These are phyloP conservation scores for Aspergillus vadensis DNA, from an alignment of 2,329 filamentous ascomycete genomes.

Conservation along the genomic window DNA sequence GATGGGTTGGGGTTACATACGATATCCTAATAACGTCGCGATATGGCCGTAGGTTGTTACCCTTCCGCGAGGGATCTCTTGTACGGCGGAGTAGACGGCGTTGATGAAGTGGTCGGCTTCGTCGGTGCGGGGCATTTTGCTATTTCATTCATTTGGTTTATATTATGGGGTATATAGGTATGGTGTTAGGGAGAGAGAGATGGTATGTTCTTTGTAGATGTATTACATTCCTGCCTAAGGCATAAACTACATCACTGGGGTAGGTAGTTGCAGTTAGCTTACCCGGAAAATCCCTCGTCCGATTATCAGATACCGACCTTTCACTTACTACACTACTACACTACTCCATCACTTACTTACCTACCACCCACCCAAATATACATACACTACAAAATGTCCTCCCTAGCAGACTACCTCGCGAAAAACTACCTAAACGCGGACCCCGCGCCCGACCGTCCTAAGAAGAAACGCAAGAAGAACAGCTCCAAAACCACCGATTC, in stretches of 20 bases:
- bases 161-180: neutral
- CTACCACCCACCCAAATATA: neutral
- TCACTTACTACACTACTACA: neutral
- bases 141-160: neutral
- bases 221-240: neutral
- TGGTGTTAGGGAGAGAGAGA: neutral
- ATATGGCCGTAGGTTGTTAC: slow-evolving; percentile 85
- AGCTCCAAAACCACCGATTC: slow-evolving; percentile 45
- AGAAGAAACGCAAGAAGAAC: slow-evolving; percentile 60
- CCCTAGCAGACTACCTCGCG: slow-evolving; percentile 80
- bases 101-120: slow-evolving; percentile 54
- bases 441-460: slow-evolving; percentile 48
- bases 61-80: slow-evolving; percentile 78
- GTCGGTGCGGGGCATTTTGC: slow-evolving; percentile 47
- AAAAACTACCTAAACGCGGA: slow-evolving; percentile 83
- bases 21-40: slow-evolving; percentile 61
- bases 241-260: neutral
- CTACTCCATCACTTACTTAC: too few relatives aligned
- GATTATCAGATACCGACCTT: neutral
- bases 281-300: slow-evolving; percentile 5
- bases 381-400: slow-evolving; percentile 45
- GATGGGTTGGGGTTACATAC: too few relatives aligned
- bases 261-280: neutral
- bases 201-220: neutral
- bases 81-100: slow-evolving; percentile 79